Evolutionary conservation across 2,329 filamentous ascomycete genomes (phyloP).

Genomic region (Talaromyces rugulosus): DNA sequence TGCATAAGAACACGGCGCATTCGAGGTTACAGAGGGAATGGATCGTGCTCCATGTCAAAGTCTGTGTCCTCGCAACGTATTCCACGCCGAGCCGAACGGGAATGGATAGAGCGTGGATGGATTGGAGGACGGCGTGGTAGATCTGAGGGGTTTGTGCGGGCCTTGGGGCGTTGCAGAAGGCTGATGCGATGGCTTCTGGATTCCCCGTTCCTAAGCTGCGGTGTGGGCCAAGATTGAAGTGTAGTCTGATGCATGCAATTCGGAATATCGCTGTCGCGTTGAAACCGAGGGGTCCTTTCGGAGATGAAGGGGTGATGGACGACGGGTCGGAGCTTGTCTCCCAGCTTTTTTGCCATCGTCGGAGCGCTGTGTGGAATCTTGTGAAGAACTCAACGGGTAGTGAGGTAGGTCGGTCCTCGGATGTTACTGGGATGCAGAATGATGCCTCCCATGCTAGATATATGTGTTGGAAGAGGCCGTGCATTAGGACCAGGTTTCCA

Average conservation of each 20-base stretch:
- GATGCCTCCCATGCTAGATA: slow-evolving; percentile 10
- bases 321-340: slow-evolving; percentile 18
- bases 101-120: slow-evolving; percentile 20
- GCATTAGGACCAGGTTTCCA: slow-evolving; percentile 6
- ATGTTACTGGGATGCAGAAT: slow-evolving; percentile 5
- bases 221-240: slow-evolving; percentile 13
- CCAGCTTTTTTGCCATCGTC: slow-evolving; percentile 19
- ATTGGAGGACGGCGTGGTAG: slow-evolving; percentile 19
- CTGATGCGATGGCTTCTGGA: slow-evolving; percentile 8
- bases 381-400: slow-evolving; percentile 7
- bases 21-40: slow-evolving; percentile 34
- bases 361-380: slow-evolving; percentile 12
- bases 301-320: slow-evolving; percentile 17
- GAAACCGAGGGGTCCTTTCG: slow-evolving; percentile 19
- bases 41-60: slow-evolving; percentile 35
- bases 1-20: slow-evolving; percentile 38
- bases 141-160: slow-evolving; percentile 11
- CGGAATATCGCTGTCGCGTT: slow-evolving; percentile 20
- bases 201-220: slow-evolving; percentile 13
- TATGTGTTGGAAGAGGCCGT: slow-evolving; percentile 6
- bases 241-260: slow-evolving; percentile 19
- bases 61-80: slow-evolving; percentile 32
- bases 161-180: slow-evolving; percentile 6
- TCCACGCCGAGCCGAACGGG: slow-evolving; percentile 30
- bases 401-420: slow-evolving; percentile 1